Evolutionary conservation across 129 eudicot genomes (phyloP).

Genomic region (Silybum marianum): DNA sequence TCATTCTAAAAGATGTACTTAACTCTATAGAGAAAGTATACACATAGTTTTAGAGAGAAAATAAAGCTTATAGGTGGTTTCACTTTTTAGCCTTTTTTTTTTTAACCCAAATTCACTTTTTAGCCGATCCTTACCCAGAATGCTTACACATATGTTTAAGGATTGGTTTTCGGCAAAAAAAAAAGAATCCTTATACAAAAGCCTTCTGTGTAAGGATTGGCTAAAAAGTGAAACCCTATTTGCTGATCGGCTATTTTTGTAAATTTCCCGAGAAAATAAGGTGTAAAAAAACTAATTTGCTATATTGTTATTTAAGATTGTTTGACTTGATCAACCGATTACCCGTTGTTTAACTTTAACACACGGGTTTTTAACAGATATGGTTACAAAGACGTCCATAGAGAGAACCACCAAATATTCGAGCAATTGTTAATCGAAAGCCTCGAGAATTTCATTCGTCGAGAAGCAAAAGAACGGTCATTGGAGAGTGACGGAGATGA

Average conservation of each 20-base stretch:
- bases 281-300: too few species aligned
- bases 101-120: not conserved
- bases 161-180: too few species aligned
- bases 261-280: too few species aligned
- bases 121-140: too few species aligned
- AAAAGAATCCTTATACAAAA: too few species aligned
- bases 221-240: too few species aligned
- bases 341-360: constrained; percentile 8
- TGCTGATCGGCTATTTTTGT: too few species aligned
- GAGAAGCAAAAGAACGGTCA: constrained; percentile 94
- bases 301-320: not conserved
- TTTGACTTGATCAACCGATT: not conserved
- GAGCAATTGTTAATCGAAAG: constrained; percentile 86
- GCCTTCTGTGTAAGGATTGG: too few species aligned
- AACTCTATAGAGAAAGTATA: not conserved
- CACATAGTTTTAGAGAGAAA: not conserved
- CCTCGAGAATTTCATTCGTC: constrained; percentile 91
- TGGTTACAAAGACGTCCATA: constrained; percentile 93
- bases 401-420: constrained; percentile 85
- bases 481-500: constrained; percentile 77
- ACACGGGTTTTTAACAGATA: constrained; percentile 48
- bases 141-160: too few species aligned
- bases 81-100: too few species aligned
- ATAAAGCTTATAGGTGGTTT: not conserved
- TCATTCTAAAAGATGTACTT: not conserved